Base-by-base conservation (phyloP, 345 rosid species). In the Eucalyptus marginata region DNA sequence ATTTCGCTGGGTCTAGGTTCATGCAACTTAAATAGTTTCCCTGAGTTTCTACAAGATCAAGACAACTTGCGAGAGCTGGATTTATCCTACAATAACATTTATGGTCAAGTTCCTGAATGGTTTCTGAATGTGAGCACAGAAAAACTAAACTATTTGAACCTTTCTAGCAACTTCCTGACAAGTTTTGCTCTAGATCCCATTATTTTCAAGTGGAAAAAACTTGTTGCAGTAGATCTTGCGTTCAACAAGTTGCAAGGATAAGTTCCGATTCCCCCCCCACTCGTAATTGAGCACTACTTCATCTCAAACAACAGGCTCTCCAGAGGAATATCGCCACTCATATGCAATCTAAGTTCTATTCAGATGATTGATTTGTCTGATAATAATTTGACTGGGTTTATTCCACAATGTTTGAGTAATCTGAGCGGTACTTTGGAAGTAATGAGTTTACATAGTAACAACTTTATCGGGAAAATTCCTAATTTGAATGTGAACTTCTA, bases 401-500 rank as follows among this genome's bases (percentile, higher is more conserved):
- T 92, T 36, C 94, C 93, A 5, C 87, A 16, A 49, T 94, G 94
- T 47, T 88, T 94, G 44, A 87, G 62, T 7, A 87, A 89, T 49
- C 9, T 90, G 4, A 87, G 88, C 8, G 5, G 18, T 16, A 79
- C 33, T n/a, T 83, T 50, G 16, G 52, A 24, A 59, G 85, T 7
- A 56, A 81, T 87, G 68, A 64, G 52, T 17, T 24, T 79, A 12
- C 17, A 31, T 0, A 3, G 5, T 2, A 86, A 84, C 54, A 86
- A 81, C 54, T 84, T 91, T 18, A 76, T 27, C 0, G 7, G 24
- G 22, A 33, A 25, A 8, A 22, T 66, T 29, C 49, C 84, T 68
- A 10, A 89, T 2, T 43, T 29, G 15, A 44, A 90, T 4, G 50
- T 49, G 6, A 90, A 87, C 15, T 47, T 36, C 1, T 46, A n/a